phyloP scores from a whole-genome alignment of 495 filamentous ascomycete species.

The Penicillium pancosmium region DNA sequence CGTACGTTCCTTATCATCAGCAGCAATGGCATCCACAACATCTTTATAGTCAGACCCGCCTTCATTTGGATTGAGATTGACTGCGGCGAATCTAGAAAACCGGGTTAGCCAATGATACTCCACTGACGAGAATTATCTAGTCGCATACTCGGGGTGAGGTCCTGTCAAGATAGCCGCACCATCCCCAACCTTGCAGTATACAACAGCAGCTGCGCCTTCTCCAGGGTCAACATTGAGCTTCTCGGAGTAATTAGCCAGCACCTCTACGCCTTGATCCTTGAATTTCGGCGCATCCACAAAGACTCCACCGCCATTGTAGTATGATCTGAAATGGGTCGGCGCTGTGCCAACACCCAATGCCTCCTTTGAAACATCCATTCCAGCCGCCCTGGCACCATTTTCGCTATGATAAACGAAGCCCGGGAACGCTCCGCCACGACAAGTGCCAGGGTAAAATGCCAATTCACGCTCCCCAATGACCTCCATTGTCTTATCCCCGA shows the following conservation, averaged over 20 bases:
- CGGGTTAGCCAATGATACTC: slow-evolving; percentile 12
- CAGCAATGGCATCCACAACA: slow-evolving; percentile 67
- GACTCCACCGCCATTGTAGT: slow-evolving; percentile 96
- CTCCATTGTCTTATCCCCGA: slow-evolving; percentile 77
- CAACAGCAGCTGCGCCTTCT: slow-evolving; percentile 69
- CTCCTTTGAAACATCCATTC: slow-evolving; percentile 65
- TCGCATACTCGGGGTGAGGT: slow-evolving; percentile 87
- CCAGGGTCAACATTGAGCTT: slow-evolving; percentile 78
- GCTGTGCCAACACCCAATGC: slow-evolving; percentile 57
- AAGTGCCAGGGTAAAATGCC: slow-evolving; percentile 83
- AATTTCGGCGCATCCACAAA: slow-evolving; percentile 78
- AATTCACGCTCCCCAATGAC: slow-evolving; percentile 87
- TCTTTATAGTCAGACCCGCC: slow-evolving; percentile 66
- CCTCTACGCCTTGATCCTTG: slow-evolving; percentile 67
- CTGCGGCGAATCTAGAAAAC: slow-evolving; percentile 72
- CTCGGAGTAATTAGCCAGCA: slow-evolving; percentile 80
- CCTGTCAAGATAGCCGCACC: slow-evolving; percentile 81
- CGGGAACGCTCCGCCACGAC: slow-evolving; percentile 82
- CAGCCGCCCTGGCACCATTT: slow-evolving; percentile 74
- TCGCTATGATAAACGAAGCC: slow-evolving; percentile 95
- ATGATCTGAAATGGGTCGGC: slow-evolving; percentile 69
- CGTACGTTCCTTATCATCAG: slow-evolving; percentile 69
- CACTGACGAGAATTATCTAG: background rate
- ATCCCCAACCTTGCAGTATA: slow-evolving; percentile 87
- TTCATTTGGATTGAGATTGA: slow-evolving; percentile 68